Evolutionary conservation across 495 filamentous ascomycete species (phyloP).

Genomic region (Xylaria venustula): DNA sequence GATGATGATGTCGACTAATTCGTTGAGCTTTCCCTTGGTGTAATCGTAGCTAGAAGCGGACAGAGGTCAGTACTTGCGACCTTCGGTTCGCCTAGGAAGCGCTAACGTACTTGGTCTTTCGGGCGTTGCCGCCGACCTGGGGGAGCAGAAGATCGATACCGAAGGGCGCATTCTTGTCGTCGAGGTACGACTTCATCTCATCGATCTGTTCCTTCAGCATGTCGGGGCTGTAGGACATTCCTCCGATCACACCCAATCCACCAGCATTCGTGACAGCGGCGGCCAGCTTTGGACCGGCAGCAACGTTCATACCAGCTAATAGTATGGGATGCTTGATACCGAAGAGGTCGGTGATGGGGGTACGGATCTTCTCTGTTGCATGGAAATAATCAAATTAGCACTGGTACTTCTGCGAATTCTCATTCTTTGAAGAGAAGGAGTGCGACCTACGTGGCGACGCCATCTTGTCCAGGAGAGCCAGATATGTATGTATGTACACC

Average conservation of each 20-base stretch:
- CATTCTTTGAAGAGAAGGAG: neutral
- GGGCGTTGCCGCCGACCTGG: constrained; percentile 87
- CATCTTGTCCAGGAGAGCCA: constrained; percentile 51
- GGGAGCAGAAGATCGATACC: constrained; percentile 94
- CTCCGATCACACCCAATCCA: constrained; percentile 93
- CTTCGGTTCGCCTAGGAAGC: neutral
- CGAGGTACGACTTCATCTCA: constrained; percentile 86
- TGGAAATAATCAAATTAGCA: constrained; percentile 25
- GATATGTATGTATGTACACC: neutral
- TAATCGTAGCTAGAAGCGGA: constrained; percentile 81
- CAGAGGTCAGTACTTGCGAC: constrained; percentile 15
- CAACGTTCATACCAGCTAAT: constrained; percentile 98
- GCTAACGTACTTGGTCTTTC: constrained; percentile 82
- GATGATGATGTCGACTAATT: constrained; percentile 90
- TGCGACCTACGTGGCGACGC: constrained; percentile 73
- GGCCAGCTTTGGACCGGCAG: constrained; percentile 93
- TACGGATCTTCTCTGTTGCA: constrained; percentile 76
- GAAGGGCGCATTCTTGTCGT: constrained; percentile 97
- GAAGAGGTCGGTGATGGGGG: constrained; percentile 88
- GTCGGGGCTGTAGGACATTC: constrained; percentile 93
- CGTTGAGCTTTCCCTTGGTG: constrained; percentile 95
- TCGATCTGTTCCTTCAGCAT: constrained; percentile 94
- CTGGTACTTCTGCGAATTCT: neutral
- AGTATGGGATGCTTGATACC: constrained; percentile 96
- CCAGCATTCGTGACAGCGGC: constrained; percentile 97